Base-by-base conservation (phyloP, 2,329 filamentous ascomycete genomes). In the Clonostachys chloroleuca region DNA sequence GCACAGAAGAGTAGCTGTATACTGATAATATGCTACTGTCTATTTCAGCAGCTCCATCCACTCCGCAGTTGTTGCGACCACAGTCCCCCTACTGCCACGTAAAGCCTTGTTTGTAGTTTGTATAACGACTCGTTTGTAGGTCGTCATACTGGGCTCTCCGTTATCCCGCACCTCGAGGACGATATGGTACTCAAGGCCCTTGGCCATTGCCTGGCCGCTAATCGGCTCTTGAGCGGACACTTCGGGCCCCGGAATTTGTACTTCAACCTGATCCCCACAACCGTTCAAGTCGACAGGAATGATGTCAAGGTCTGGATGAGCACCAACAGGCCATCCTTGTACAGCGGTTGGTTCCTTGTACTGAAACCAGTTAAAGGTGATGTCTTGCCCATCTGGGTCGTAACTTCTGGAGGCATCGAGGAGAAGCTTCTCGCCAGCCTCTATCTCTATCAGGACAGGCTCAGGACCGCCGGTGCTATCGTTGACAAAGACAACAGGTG, bases 291-390 rank as follows among this genome's bases (percentile, higher is more conserved):
- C 18, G 18, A 18, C 18, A 18, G 18, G 3, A 18, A 18, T 18
- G 18, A 18, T 18, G 18, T 18, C 18, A 18, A 18, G 18, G 18
- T 18, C 18, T 18, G 18, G 18, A 49, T 74, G 66, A 3, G 63
- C 55, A 18, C 64, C 58, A 3, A 68, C 60, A 39, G 55, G 60
- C 62, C 70, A 74, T 18, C 18, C 18, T 49, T 77, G 72, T 3
- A 67, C 51, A 10, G 60, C 56, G 42, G 51, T 59, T 1, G 62
- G 58, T 44, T 68, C 66, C 13, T 50, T 53, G 55, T 79, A 78
- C 36, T 77, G 73, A 56, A 66, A 75, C 75, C 75, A 78, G 43
- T 67, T 68, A 59, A 73, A 78, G 5, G 60, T 64, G 18, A 78
- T 55, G 8, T 62, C 51, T 42, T 67, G 64, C 5, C 58, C 59